Base-by-base conservation (phyloP, 495 filamentous ascomycete species). In the Penicillium ucsense region DNA sequence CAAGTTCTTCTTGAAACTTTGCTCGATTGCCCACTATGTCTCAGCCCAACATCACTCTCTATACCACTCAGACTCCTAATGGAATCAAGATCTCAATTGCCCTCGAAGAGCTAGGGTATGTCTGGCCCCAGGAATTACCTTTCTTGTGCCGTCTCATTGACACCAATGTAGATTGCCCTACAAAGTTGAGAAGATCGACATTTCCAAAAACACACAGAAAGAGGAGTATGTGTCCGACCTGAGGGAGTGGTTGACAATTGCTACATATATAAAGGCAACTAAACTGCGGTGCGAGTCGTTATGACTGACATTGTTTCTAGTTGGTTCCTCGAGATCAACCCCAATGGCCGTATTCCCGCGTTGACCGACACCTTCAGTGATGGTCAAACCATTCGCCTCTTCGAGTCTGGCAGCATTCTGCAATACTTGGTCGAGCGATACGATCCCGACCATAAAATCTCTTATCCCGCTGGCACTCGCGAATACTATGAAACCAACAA, bases 301-400 rank as follows among this genome's bases (percentile, higher is more conserved):
- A 2, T 41, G 9, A 49, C 32, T 42, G 41, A 49, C 34, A n/a
- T 8, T 3, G 10, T 42, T 2, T 30, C 9, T 37, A 72, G 69
- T 46, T 94, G 86, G 86, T 96, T 91, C 71, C 76, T 94, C 36
- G 81, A 80, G 35, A 92, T 96, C 65, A 95, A 95, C 68, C 90
- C 90, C 45, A 95, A 96, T 60, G 90, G 90, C 54, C 87, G 91
- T 48, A 94, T 95, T 55, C 90, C 90, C n/a, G 90, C 90, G 10
- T 55, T 96, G 28, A 90, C 85, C 28, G 91, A 95, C 62, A 80
- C 76, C 8, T 80, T 84, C 57, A 55, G 53, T 1, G 84, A 92
- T 60, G 88, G 88, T 47, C 72, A 84, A 54, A 67, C 70, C 32
- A 89, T 94, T 64, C 69, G 75, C 11, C 53, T 95, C 4, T 95